Conservation (phyloP, 2,329 filamentous ascomycete genomes). For the Metarhizium sp. region DNA sequence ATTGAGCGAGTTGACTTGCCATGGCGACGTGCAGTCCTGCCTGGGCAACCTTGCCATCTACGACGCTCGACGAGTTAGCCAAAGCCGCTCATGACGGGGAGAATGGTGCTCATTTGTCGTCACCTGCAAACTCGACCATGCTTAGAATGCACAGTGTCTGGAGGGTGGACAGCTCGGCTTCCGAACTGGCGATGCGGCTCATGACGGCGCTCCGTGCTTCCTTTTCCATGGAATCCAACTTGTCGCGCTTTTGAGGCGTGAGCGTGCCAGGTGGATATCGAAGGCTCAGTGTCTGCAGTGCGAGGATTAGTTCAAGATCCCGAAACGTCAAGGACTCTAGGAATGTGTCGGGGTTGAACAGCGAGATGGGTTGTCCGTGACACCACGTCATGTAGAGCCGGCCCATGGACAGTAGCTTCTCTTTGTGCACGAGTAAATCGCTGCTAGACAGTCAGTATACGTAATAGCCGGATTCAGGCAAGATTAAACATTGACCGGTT, state of each 20-base stretch:
- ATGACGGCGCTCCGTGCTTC: slow-evolving; percentile 18
- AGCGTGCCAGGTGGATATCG: slow-evolving; percentile 25
- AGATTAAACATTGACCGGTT: not conserved
- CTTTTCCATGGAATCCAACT: slow-evolving; percentile 6
- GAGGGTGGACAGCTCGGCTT: slow-evolving; percentile 26
- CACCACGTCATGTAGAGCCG: slow-evolving; percentile 36
- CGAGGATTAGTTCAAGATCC: slow-evolving; percentile 23
- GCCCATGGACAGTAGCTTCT: slow-evolving; percentile 8
- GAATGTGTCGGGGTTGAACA: slow-evolving; percentile 34
- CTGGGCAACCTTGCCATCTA: slow-evolving; percentile 14
- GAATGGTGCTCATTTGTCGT: not conserved
- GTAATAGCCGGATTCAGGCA: no score
- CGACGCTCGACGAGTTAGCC: not conserved
- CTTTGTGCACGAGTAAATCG: slow-evolving; percentile 1
- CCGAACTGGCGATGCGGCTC: slow-evolving; percentile 23
- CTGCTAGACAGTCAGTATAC: not conserved
- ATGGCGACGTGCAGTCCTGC: slow-evolving; percentile 14
- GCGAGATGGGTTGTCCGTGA: slow-evolving; percentile 37
- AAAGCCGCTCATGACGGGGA: not conserved
- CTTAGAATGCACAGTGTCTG: slow-evolving; percentile 28
- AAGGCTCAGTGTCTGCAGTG: slow-evolving; percentile 28
- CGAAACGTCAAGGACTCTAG: slow-evolving; percentile 27
- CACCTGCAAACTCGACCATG: slow-evolving; percentile 27
- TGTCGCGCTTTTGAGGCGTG: slow-evolving; percentile 7
- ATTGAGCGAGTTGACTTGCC: slow-evolving; percentile 14